Evolutionary conservation across 129 eudicot species (phyloP).

Genomic region (Flaveria ramosissima): DNA sequence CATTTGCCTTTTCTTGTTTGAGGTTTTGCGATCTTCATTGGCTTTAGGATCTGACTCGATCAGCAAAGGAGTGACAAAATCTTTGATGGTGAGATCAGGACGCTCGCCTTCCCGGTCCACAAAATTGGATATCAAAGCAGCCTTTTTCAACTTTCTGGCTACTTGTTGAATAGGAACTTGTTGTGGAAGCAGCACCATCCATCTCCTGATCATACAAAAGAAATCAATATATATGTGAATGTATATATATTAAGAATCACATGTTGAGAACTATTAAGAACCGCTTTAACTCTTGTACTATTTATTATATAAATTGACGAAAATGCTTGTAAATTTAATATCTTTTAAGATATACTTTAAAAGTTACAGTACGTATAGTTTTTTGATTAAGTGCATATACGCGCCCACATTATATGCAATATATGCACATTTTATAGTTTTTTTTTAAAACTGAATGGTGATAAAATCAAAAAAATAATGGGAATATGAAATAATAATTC

Average conservation of each 20-base stretch:
- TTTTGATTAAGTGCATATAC: too few relatives aligned
- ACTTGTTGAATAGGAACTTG: conserved; percentile 57
- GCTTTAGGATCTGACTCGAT: conserved; percentile 32
- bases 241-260: neutral
- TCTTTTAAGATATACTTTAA: too few relatives aligned
- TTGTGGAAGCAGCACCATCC: conserved; percentile 66
- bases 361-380: too few relatives aligned
- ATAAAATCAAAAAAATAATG: too few relatives aligned
- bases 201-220: conserved; percentile 55
- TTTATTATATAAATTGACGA: too few relatives aligned
- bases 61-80: conserved; percentile 46
- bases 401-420: too few relatives aligned
- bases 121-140: conserved; percentile 69
- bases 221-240: neutral
- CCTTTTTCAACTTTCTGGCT: conserved; percentile 56
- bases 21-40: conserved; percentile 28
- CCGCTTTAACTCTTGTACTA: too few relatives aligned
- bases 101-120: conserved; percentile 83
- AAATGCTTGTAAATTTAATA: too few relatives aligned
- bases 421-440: too few relatives aligned
- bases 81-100: conserved; percentile 70
- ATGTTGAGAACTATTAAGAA: too few relatives aligned
- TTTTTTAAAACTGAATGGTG: too few relatives aligned
- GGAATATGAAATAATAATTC: too few relatives aligned
- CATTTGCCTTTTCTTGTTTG: conserved; percentile 48